These are phyloP conservation scores for Hypoxylon sp. DNA, from an alignment of 2,329 filamentous ascomycete species.

Conservation along the genomic window DNA sequence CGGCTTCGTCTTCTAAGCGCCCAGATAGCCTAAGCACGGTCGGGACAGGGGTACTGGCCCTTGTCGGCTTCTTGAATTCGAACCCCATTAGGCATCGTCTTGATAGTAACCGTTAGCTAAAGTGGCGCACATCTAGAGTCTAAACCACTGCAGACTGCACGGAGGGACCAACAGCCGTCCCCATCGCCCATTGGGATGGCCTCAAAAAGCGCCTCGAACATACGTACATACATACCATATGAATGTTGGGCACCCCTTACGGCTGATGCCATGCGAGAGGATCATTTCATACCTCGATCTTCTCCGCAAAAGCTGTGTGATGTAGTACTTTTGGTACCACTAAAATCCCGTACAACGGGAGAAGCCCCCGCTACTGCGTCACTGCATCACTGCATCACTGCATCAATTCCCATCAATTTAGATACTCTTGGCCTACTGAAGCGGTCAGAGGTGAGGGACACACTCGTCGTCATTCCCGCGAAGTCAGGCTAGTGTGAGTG, in stretches of 20 bases:
- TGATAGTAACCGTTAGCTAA: conserved; percentile 39
- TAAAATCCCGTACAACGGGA: conserved; percentile 39
- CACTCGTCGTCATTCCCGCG: conserved; percentile 33
- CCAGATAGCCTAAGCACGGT: conserved; percentile 44
- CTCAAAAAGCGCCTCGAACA: conserved; percentile 34
- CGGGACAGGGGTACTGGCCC: conserved; percentile 47
- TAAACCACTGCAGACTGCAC: conserved; percentile 41
- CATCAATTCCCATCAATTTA: conserved; percentile 32
- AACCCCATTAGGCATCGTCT: conserved; percentile 48
- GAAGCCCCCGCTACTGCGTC: conserved; percentile 38
- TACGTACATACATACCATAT: conserved; percentile 37
- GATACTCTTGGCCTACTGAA: conserved; percentile 32
- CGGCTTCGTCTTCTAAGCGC: conserved; percentile 54
- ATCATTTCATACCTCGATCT: conserved; percentile 45
- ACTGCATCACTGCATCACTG: conserved; percentile 35
- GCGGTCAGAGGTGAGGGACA: conserved; percentile 40
- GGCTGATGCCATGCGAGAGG: conserved; percentile 38
- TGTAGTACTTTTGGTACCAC: conserved; percentile 37
- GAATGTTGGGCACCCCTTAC: conserved; percentile 38
- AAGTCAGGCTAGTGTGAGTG: conserved; percentile 28
- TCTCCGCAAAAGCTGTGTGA: conserved; percentile 46
- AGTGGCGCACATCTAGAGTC: conserved; percentile 38
- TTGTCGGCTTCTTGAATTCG: conserved; percentile 45
- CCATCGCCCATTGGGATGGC: conserved; percentile 36
- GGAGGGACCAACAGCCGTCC: conserved; percentile 43